Evolutionary conservation across 75 land plant species (phyloP).

Genomic region (Cunninghamia lanceolata): DNA sequence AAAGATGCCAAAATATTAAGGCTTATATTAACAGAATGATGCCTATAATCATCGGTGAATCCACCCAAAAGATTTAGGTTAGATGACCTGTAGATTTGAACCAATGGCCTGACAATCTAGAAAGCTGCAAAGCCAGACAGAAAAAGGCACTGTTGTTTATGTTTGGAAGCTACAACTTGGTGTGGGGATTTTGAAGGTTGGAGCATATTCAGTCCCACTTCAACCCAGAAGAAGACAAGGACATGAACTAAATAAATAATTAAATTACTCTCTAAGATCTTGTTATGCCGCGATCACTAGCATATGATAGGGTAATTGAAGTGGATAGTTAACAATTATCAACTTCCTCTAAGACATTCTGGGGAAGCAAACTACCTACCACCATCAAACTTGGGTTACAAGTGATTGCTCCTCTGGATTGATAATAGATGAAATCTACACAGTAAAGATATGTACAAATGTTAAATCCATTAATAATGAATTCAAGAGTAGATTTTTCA

Average conservation of each 20-base stretch:
- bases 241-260: background rate
- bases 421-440: constrained; percentile 14
- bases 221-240: background rate
- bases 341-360: background rate
- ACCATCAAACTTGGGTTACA: constrained; percentile 6
- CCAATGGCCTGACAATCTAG: background rate
- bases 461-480: background rate
- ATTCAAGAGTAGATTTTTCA: background rate
- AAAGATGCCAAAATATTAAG: background rate
- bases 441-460: background rate
- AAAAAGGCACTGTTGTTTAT: background rate
- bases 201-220: background rate
- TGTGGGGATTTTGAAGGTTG: background rate
- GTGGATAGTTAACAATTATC: background rate
- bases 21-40: background rate
- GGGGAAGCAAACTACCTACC: background rate
- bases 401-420: constrained; percentile 7
- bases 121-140: background rate
- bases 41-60: background rate
- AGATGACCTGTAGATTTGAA: background rate
- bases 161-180: background rate
- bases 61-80: background rate
- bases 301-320: background rate
- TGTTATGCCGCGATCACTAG: background rate
- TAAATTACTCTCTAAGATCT: background rate